These are phyloP conservation scores for Lepidium aucheri DNA, from an alignment of 345 rosid species.

Conservation along the genomic window DNA sequence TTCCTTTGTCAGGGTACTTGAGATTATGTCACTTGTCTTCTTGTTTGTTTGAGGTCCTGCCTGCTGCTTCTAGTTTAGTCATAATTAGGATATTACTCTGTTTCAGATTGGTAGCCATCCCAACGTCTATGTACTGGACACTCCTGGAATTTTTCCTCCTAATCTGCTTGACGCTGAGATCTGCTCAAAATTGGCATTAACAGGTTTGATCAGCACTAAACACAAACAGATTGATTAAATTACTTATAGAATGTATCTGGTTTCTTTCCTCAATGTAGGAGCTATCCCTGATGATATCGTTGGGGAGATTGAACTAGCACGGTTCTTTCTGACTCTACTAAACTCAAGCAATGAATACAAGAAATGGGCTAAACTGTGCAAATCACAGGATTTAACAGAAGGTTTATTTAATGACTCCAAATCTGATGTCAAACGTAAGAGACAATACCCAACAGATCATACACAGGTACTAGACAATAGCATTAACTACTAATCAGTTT, in stretches of 20 bases:
- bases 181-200: conserved; percentile 70
- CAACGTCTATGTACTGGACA: conserved; percentile 63
- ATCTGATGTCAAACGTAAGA: conserved; percentile 25
- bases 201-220: conserved; percentile 40
- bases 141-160: conserved; percentile 79
- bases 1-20: background rate
- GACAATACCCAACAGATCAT: conserved; percentile 57
- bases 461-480: conserved; percentile 46
- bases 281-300: conserved; percentile 42
- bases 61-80: background rate
- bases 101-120: conserved; percentile 81
- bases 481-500: background rate
- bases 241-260: background rate
- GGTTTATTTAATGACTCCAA: background rate
- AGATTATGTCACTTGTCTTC: background rate
- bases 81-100: background rate
- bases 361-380: conserved; percentile 52
- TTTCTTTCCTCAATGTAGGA: conserved; percentile 39
- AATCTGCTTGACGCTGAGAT: conserved; percentile 39
- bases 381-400: conserved; percentile 20
- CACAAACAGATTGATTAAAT: background rate
- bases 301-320: conserved; percentile 51
- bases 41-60: background rate
- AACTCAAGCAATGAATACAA: conserved; percentile 48
- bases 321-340: conserved; percentile 50